Base-by-base conservation (phyloP, 2,329 filamentous ascomycete species). In the Ambrosiella beaveri region DNA sequence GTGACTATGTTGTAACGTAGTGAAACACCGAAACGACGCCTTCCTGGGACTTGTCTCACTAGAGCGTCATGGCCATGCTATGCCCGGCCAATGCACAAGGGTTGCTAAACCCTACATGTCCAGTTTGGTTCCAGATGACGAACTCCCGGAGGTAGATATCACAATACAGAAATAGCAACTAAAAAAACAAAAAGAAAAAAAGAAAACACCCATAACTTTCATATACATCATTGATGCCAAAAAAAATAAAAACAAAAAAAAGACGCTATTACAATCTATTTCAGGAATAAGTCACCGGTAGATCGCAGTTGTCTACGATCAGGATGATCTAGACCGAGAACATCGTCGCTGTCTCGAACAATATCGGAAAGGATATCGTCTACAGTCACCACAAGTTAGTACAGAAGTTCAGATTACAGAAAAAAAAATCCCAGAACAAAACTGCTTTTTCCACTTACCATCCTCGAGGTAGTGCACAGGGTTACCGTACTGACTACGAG, bases 381-480 rank as follows among this genome's bases (percentile, higher is more conserved):
- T 85, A 51, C 12, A 6, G 15, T 15, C 4, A 5, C 44, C n/a
- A 13, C n/a, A 7, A 13, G 12, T 17, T 6, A 12, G 50, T 58
- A 53, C 44, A 27, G 40, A 7, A 9, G 37, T 44, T 13, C 19
- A 8, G 44, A 12, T 15, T 13, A 47, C 44, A 15, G 13, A 13
- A 17, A 4, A 51, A 27, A 17, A 19, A 27, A 35, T 2, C 17
- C 35, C 12, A 37, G 7, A 13, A 9, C 1, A 8, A 49, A 15
- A 54, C 27, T 27, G 27, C 27, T 27, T 27, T 27, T 27, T 4
- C 27, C 37, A 57, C 83, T 75, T 73, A 95, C 91, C 89, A 72
- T 97, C 93, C 64, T 85, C 82, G 52, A 98, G 74, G 71, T 94
- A 94, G 61, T 81, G 78, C 11, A 47, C 37, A 35, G 89, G 85